These are phyloP conservation scores for Polyrhizophydium stewartii DNA, from an alignment of 371 early-diverging fungal species.

Conservation along the genomic window DNA sequence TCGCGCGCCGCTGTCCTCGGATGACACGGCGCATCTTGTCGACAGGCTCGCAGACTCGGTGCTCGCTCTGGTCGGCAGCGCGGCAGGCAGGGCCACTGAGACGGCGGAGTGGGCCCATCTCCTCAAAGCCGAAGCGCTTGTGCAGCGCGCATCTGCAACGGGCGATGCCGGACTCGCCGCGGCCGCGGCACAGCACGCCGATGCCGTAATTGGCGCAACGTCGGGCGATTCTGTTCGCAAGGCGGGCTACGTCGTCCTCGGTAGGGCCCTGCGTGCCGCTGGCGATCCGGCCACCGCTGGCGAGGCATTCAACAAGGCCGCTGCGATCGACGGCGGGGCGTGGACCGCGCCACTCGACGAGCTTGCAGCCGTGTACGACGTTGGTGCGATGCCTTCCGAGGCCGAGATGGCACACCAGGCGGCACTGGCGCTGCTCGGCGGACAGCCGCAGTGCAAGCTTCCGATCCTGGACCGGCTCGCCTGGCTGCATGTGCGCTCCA, in stretches of 20 bases:
- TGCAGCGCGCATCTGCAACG: background rate
- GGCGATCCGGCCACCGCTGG: slow-evolving; percentile 7
- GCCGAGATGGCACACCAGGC: too few relatives aligned
- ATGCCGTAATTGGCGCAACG: background rate
- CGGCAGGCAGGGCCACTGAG: slow-evolving; percentile 10
- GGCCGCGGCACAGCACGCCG: background rate
- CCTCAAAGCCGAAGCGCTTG: background rate
- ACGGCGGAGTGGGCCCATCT: background rate
- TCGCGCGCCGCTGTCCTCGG: too few relatives aligned
- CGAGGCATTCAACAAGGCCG: slow-evolving; percentile 7
- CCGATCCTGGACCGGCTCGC: too few relatives aligned
- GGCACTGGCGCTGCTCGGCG: too few relatives aligned
- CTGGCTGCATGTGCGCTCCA: too few relatives aligned
- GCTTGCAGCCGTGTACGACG: too few relatives aligned
- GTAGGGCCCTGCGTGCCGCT: background rate
- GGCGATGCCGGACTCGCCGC: background rate
- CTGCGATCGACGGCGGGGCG: background rate
- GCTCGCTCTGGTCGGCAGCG: background rate
- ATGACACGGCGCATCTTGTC: background rate
- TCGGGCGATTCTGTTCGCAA: background rate
- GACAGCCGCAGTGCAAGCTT: too few relatives aligned
- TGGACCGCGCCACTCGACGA: background rate
- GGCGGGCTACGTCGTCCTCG: slow-evolving; percentile 4
- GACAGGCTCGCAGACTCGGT: background rate
- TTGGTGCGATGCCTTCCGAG: too few relatives aligned